Evolutionary conservation across 768 basidiomycete species (phyloP), one percentile per base, ranked within the genome.

Genomic region (Leccinum subtestaceum): DNA sequence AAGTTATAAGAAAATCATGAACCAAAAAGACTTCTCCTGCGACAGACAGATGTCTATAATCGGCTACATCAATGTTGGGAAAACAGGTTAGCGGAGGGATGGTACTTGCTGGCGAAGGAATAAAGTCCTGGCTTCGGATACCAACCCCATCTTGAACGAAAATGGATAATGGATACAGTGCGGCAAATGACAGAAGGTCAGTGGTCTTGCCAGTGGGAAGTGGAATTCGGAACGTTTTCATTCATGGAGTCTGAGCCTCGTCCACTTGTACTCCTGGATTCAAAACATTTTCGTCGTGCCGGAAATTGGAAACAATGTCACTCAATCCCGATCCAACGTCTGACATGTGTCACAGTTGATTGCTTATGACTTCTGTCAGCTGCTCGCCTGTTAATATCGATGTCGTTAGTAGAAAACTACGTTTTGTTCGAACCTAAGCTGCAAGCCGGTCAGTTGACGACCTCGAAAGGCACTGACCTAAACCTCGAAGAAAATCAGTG

Each of bases 1-100:
- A 25, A 5, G 65, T 67, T 5, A 67, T 45, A 32, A 61, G 1
- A 46, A 62, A 58, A 25, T 67, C 55, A 38, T 60, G 21, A 8
- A 19, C 13, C 5, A 58, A 31, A 1, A 63, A 13, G 4, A 53
- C 31, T 23, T 63, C 17, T 21, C 65, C 61, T 21, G 54, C 46
- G 21, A 56, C 17, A 6, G 43, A 8, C 15, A 57, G 0, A n/a
- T 23, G 10, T 38, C 55, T 56, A 9, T 10, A 0, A 34, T 34
- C 1, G 32, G 12, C 12, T 34, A 34, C 32, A 15, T 56, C 25
- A 40, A 29, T 7, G n/a, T 34, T 12, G 12, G 27, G 6, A 31
- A 27, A 8, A 19, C 5, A 47, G 23, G 4, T 17, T 40, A 9
- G 8, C 23, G 21, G 19, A 4, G 27, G 11, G 31, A 40, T 40